phyloP scores from a whole-genome alignment of 164 flowering plant species.

The Warburgia ugandensis region DNA sequence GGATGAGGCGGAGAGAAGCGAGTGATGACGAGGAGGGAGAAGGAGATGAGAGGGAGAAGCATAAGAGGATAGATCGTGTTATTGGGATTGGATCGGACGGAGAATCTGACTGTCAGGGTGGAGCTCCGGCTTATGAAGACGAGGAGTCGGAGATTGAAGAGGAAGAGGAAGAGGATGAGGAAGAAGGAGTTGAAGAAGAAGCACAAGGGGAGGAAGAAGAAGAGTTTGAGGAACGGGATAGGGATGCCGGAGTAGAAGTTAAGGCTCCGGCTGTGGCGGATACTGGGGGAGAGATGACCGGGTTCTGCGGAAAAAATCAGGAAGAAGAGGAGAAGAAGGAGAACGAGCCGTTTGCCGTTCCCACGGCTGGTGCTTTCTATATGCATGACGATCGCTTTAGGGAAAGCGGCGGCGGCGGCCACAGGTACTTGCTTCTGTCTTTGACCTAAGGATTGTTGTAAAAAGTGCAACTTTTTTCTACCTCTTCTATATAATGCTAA shows the following conservation, averaged over 20 bases:
- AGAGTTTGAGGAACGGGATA: conserved; percentile 20
- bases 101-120: conserved; percentile 84
- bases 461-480: too few relatives aligned
- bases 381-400: conserved; percentile 98
- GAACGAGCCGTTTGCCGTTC: conserved; percentile 87
- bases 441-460: too few relatives aligned
- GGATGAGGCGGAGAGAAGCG: conserved; percentile 78
- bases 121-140: conserved; percentile 60
- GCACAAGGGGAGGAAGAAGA: conserved; percentile 11
- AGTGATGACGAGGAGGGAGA: conserved; percentile 87
- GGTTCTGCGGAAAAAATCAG: conserved; percentile 2
- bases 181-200: conserved; percentile 13
- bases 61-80: conserved; percentile 25
- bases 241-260: conserved; percentile 7
- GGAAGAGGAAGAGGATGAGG: conserved; percentile 26
- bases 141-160: conserved; percentile 34
- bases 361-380: conserved; percentile 95
- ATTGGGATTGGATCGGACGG: conserved; percentile 43
- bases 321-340: conserved; percentile 74
- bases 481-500: too few relatives aligned
- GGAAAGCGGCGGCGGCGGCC: conserved; percentile 64
- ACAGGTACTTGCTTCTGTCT: conserved; percentile 53
- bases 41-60: conserved; percentile 21
- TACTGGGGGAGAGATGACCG: conserved; percentile 7
- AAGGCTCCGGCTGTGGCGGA: conserved; percentile 16